A percentile compares a stretch with the other conserved stretches of the same genome.
phyloP scores from a whole-genome alignment of 345 rosid genomes.

The Hypericum perforatum region DNA sequence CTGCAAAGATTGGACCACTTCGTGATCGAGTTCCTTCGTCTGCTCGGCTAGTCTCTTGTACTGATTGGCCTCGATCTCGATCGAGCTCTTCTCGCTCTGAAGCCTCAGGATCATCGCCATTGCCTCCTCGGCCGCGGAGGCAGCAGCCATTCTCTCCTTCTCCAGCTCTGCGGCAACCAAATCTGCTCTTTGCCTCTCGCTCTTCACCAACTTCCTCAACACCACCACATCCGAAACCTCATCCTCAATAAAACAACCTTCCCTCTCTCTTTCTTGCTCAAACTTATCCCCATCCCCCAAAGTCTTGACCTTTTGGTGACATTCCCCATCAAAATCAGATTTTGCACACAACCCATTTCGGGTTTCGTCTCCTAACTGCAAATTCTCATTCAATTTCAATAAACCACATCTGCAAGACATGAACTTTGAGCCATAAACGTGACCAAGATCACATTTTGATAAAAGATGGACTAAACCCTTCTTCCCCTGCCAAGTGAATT shows the following conservation, averaged over 20 bases:
- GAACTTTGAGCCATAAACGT: slow-evolving; percentile 15
- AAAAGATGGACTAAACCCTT: slow-evolving; percentile 18
- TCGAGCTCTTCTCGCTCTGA: slow-evolving; percentile 49
- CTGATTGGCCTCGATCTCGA: slow-evolving; percentile 55
- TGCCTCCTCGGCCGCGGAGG: slow-evolving; percentile 66
- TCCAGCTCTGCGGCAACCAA: slow-evolving; percentile 44
- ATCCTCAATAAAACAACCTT: slow-evolving; percentile 40
- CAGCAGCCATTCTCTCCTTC: slow-evolving; percentile 64
- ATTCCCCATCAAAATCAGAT: neutral
- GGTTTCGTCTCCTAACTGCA: no score
- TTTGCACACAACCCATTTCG: neutral
- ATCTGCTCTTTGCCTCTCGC: slow-evolving; percentile 41
- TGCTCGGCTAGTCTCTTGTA: slow-evolving; percentile 47
- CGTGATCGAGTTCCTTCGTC: slow-evolving; percentile 37
- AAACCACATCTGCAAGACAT: slow-evolving; percentile 13
- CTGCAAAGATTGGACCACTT: slow-evolving; percentile 55
- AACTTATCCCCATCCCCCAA: slow-evolving; percentile 5
- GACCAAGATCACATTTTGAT: slow-evolving; percentile 9
- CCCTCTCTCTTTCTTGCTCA: slow-evolving; percentile 20
- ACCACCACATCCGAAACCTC: slow-evolving; percentile 36
- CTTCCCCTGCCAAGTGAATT: slow-evolving; percentile 13
- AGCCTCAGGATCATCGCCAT: slow-evolving; percentile 81
- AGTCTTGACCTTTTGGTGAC: slow-evolving; percentile 11
- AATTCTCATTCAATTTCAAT: slow-evolving; percentile 13
- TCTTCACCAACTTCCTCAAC: slow-evolving; percentile 50